A percentile compares a stretch with the other conserved stretches of the same genome.
Evolutionary conservation across 768 basidiomycete species (phyloP).

Genomic region (Lentinula aciculospora): DNA sequence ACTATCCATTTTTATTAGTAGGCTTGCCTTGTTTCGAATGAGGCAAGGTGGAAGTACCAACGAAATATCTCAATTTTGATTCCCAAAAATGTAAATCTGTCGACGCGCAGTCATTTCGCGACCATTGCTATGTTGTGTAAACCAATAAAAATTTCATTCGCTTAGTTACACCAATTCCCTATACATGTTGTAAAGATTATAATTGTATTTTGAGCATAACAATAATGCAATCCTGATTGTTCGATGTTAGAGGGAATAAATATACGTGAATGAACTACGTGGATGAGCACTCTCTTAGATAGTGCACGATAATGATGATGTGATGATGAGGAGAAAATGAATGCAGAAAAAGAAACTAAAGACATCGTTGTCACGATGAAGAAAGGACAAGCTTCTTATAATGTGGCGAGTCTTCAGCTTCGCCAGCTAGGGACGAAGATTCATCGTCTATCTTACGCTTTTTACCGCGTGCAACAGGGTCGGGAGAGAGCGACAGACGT

Average conservation of each 20-base stretch:
- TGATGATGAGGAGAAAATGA: conserved; percentile 17
- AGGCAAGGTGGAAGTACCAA: too few species aligned
- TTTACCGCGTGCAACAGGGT: conserved; percentile 46
- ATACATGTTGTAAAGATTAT: too few species aligned
- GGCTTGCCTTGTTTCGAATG: too few species aligned
- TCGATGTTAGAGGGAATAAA: background rate
- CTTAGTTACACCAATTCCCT: too few species aligned
- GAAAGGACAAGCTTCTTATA: conserved; percentile 60
- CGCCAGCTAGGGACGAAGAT: conserved; percentile 31
- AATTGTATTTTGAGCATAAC: background rate
- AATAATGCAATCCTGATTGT: background rate
- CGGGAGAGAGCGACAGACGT: conserved; percentile 39
- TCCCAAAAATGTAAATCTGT: too few species aligned
- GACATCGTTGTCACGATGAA: conserved; percentile 8
- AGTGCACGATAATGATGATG: background rate
- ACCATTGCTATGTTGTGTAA: too few species aligned
- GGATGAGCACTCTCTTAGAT: background rate
- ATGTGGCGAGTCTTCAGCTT: conserved; percentile 52
- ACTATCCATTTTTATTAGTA: too few species aligned
- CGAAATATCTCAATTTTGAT: too few species aligned
- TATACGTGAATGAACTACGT: background rate
- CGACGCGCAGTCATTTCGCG: too few species aligned
- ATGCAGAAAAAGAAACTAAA: background rate
- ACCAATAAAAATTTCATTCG: too few species aligned
- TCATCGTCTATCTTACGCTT: conserved; percentile 74